These are phyloP conservation scores for Pythium aristosporum DNA, from an alignment of 352 stramenopile genomes.

Conservation along the genomic window DNA sequence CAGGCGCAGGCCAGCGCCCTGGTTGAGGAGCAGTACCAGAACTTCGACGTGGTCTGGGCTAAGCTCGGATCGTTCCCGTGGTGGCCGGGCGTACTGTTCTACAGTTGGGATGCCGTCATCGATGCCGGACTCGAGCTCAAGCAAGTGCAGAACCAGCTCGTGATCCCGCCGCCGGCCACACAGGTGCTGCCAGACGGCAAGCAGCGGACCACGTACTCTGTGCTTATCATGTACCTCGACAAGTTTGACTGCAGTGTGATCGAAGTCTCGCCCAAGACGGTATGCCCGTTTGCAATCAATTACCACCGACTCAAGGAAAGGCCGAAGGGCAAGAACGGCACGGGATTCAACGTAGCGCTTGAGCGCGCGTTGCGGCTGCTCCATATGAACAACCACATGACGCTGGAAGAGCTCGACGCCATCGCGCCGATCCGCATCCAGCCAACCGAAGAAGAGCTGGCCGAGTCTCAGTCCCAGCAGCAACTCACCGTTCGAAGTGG, in stretches of 20 bases:
- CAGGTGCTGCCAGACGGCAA: constrained; percentile 31
- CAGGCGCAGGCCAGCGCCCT: constrained; percentile 33
- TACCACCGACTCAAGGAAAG: constrained; percentile 34
- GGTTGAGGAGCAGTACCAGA: constrained; percentile 57
- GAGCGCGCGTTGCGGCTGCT: constrained; percentile 20
- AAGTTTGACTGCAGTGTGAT: constrained; percentile 30
- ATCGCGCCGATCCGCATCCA: constrained; percentile 6
- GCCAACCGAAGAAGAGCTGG: constrained; percentile 8
- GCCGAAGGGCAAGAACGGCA: constrained; percentile 9
- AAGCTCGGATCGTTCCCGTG: constrained; percentile 69
- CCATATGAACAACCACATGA: constrained; percentile 28
- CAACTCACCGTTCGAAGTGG: neutral
- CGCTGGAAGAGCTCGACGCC: constrained; percentile 19
- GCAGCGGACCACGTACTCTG: constrained; percentile 22
- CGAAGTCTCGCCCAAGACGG: constrained; percentile 23
- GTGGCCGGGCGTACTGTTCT: constrained; percentile 81
- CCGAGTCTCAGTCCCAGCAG: neutral
- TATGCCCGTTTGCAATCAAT: constrained; percentile 56
- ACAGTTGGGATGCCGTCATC: constrained; percentile 52
- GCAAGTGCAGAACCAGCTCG: constrained; percentile 34
- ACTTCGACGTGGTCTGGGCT: constrained; percentile 79
- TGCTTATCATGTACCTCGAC: constrained; percentile 31
- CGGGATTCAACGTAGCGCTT: constrained; percentile 20
- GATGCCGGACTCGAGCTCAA: constrained; percentile 43
- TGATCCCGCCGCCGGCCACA: constrained; percentile 40